Evolutionary conservation across 139 green algal species (phyloP).

Genomic region (Coelastrella sp.): DNA sequence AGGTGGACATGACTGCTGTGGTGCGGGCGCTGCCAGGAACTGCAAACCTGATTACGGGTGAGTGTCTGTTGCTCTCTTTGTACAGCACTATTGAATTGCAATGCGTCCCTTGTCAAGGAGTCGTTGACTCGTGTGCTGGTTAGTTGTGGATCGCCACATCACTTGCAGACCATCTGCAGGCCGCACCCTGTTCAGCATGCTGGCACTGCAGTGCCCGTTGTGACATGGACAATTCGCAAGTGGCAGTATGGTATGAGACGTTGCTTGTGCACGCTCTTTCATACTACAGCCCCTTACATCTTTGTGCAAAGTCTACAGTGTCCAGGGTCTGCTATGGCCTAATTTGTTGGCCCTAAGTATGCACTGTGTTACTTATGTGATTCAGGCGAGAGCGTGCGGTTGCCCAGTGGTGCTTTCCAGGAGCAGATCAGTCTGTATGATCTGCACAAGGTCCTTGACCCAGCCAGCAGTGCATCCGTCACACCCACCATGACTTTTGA

Average conservation of each 20-base stretch:
- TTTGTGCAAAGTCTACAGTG: neutral
- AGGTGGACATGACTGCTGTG: constrained; percentile 38
- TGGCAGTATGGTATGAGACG: no score
- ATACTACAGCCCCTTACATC: no score
- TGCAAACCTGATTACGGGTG: constrained; percentile 10
- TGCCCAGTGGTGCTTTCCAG: neutral
- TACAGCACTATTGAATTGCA: no score
- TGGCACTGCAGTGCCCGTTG: no score
- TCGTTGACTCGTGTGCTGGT: no score
- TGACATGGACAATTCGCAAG: no score
- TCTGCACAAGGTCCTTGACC: neutral
- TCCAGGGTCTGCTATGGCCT: neutral
- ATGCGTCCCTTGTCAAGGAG: no score
- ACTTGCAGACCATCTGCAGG: neutral
- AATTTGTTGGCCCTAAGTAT: neutral
- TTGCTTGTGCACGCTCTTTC: no score
- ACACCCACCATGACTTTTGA: neutral
- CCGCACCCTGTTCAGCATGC: neutral
- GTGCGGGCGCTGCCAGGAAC: constrained; percentile 18
- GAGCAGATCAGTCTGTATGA: constrained; percentile 35
- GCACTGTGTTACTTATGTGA: neutral
- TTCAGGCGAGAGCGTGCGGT: neutral
- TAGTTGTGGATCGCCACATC: no score
- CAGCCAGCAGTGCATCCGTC: neutral
- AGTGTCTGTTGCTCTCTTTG: neutral